Evolutionary conservation across 805 yeast species (phyloP).

Genomic region (Suhomyces kilbournensis): DNA sequence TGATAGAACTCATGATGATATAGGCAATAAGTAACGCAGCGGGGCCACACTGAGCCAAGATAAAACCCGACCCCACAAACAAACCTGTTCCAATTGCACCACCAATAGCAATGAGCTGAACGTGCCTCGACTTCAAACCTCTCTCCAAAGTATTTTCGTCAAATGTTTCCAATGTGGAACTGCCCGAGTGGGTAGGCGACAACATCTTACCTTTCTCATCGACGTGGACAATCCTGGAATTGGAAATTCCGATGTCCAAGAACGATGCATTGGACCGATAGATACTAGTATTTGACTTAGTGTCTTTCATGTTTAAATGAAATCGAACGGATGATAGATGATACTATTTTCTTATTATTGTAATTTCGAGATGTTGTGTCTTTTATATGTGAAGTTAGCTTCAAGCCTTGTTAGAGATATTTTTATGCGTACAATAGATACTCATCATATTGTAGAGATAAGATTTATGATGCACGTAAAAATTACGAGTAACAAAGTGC

Average conservation of each 20-base stretch:
- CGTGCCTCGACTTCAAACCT: slow-evolving; percentile 13
- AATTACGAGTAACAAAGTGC: background rate
- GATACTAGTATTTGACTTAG: slow-evolving; percentile 20
- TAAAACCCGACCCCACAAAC: slow-evolving; percentile 27
- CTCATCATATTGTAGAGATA: background rate
- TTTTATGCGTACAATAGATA: background rate
- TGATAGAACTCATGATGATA: slow-evolving; percentile 17
- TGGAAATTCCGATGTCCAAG: slow-evolving; percentile 25
- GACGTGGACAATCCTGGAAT: slow-evolving; percentile 23
- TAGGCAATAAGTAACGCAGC: slow-evolving; percentile 16
- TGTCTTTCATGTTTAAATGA: slow-evolving; percentile 12
- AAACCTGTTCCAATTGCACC: slow-evolving; percentile 23
- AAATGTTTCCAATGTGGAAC: slow-evolving; percentile 15
- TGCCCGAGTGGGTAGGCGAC: slow-evolving; percentile 17
- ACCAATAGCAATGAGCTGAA: slow-evolving; percentile 16
- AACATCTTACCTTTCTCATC: slow-evolving; percentile 20
- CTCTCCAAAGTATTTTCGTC: slow-evolving; percentile 16
- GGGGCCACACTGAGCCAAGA: slow-evolving; percentile 18
- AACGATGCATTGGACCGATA: slow-evolving; percentile 23
- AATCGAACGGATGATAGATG: background rate
- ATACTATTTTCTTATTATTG: background rate
- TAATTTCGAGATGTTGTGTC: background rate
- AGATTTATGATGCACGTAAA: background rate
- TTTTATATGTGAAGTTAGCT: background rate
- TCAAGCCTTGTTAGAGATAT: background rate